A percentile compares a stretch with the other conserved stretches of the same genome.
phyloP scores from a whole-genome alignment of 2,329 filamentous ascomycete species.

The Aspergillus japonicus region DNA sequence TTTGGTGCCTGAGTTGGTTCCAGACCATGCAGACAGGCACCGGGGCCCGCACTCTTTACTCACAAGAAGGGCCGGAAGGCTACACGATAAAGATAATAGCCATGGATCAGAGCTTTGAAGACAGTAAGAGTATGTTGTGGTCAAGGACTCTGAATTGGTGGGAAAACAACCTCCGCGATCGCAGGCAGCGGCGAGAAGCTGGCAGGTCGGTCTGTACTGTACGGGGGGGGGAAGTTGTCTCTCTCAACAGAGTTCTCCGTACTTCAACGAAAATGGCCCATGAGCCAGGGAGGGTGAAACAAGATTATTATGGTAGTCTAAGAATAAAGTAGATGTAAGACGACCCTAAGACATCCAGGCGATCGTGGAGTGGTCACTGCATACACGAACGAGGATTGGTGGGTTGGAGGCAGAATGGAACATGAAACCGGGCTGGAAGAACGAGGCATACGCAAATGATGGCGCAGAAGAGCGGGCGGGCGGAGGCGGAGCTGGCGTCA shows the following conservation, averaged over 20 bases:
- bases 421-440: neutral
- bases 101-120: neutral
- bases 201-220: neutral
- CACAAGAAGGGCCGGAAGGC: neutral
- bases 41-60: neutral
- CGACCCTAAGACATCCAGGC: neutral
- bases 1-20: neutral
- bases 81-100: neutral
- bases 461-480: constrained; percentile 12
- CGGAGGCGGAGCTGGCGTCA: constrained; percentile 17
- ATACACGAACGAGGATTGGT: neutral
- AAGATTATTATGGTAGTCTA: neutral
- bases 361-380: neutral
- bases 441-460: constrained; percentile 13
- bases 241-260: neutral
- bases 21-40: neutral
- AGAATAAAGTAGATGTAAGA: neutral
- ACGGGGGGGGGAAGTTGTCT: neutral
- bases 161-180: neutral
- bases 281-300: neutral
- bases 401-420: neutral
- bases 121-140: neutral
- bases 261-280: neutral
- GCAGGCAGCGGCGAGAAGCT: neutral
- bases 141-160: too few species aligned